A percentile compares a stretch with the other conserved stretches of the same genome.
phyloP scores from a whole-genome alignment of 208 protist genomes.

The Wallacemonas collosoma region DNA sequence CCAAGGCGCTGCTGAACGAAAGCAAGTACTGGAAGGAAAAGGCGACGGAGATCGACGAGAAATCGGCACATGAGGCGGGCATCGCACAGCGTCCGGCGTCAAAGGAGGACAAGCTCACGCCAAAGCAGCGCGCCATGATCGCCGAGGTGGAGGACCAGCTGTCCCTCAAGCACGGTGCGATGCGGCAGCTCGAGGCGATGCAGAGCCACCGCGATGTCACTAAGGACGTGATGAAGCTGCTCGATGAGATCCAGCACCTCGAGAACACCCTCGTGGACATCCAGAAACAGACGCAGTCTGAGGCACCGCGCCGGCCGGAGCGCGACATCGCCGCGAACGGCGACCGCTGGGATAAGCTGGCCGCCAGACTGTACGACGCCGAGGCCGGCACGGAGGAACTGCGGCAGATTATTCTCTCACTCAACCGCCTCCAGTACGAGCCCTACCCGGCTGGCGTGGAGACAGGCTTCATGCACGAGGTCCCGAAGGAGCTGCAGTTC shows the following conservation, averaged over 20 bases:
- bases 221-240: conserved; percentile 70
- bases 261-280: conserved; percentile 59
- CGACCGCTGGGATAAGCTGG: conserved; percentile 80
- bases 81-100: conserved; percentile 52
- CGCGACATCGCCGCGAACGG: conserved; percentile 41
- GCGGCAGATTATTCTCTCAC: conserved; percentile 58
- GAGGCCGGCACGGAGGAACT: conserved; percentile 71
- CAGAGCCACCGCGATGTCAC: conserved; percentile 77
- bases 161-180: conserved; percentile 36
- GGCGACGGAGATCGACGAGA: conserved; percentile 62
- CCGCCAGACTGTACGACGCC: conserved; percentile 75
- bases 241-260: conserved; percentile 70
- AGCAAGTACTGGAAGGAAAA: conserved; percentile 66
- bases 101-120: conserved; percentile 17
- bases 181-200: conserved; percentile 66
- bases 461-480: conserved; percentile 64
- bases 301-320: background rate
- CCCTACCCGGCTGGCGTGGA: conserved; percentile 82
- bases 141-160: conserved; percentile 67
- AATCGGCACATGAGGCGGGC: conserved; percentile 79
- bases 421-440: conserved; percentile 86
- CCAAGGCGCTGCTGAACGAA: conserved; percentile 67
- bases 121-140: conserved; percentile 42
- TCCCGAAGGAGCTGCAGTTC: conserved; percentile 81
- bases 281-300: conserved; percentile 22